These are phyloP conservation scores for Monosporozyma aerobia DNA, from an alignment of 805 yeast species.

Conservation along the genomic window DNA sequence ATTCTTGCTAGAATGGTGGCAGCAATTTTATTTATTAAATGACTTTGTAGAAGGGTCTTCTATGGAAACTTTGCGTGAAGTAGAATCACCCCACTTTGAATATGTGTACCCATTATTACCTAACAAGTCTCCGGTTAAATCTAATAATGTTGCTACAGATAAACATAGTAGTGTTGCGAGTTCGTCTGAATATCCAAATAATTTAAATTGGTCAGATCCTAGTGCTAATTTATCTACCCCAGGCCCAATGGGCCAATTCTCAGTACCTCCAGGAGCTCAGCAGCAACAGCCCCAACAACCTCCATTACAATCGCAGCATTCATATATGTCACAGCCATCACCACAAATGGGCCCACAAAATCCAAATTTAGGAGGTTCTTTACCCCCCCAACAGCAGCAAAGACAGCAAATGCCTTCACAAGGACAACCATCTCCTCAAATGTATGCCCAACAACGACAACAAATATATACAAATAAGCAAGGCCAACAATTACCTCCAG, in stretches of 20 bases:
- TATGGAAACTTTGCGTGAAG: conserved; percentile 13
- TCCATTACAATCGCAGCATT: neutral
- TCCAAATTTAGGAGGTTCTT: neutral
- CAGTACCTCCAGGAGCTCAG: neutral
- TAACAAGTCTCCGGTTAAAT: neutral
- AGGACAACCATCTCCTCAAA: neutral
- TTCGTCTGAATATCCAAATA: neutral
- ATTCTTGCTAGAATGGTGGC: conserved; percentile 51
- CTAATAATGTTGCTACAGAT: neutral
- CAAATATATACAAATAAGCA: neutral
- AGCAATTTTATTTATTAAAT: conserved; percentile 39
- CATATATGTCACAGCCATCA: neutral
- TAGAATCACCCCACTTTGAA: conserved; percentile 1
- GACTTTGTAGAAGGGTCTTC: conserved; percentile 34
- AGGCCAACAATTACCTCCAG: neutral
- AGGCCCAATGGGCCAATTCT: neutral
- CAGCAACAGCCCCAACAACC: neutral
- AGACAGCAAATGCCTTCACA: neutral
- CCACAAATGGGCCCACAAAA: neutral
- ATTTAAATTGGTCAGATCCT: neutral
- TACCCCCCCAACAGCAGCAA: neutral
- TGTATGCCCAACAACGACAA: neutral
- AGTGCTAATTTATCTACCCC: neutral
- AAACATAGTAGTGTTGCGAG: neutral
- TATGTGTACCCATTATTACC: conserved; percentile 8